A percentile compares a stretch with the other conserved stretches of the same genome.
Evolutionary conservation across 352 stramenopile species (phyloP).

Genomic region (Globisporangium cystogenes): DNA sequence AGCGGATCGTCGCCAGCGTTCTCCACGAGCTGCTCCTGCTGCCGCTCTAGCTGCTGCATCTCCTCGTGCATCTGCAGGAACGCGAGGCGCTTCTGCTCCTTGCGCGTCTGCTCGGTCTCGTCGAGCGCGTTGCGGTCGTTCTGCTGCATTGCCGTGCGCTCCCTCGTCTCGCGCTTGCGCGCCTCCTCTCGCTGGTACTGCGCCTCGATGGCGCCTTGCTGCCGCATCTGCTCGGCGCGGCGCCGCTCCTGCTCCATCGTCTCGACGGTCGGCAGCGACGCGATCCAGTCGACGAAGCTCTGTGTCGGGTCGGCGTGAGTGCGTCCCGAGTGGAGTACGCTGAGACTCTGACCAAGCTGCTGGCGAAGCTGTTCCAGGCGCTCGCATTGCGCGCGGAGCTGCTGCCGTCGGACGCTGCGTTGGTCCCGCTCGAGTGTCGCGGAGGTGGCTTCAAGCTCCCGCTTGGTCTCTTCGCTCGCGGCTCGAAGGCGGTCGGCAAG

Average conservation of each 20-base stretch:
- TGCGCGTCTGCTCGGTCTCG: conserved; percentile 12
- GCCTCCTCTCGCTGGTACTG: conserved; percentile 39
- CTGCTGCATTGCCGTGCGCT: conserved; percentile 27
- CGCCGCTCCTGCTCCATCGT: conserved; percentile 30
- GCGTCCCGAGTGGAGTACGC: conserved; percentile 31
- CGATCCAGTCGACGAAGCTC: conserved; percentile 43
- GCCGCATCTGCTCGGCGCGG: conserved; percentile 27
- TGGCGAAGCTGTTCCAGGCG: conserved; percentile 25
- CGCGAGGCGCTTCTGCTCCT: conserved; percentile 15
- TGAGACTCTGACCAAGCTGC: conserved; percentile 27
- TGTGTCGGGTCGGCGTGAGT: conserved; percentile 34
- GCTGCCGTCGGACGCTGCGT: conserved; percentile 17
- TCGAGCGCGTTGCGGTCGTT: conserved; percentile 35
- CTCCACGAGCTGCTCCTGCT: conserved; percentile 2
- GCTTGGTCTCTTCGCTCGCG: conserved; percentile 6
- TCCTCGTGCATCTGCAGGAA: conserved; percentile 25
- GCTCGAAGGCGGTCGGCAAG: conserved; percentile 8
- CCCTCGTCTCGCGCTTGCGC: conserved; percentile 29
- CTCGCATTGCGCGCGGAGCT: conserved; percentile 16
- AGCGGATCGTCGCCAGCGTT: not conserved
- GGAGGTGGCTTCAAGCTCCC: not conserved
- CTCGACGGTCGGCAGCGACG: conserved; percentile 48
- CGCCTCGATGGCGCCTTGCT: conserved; percentile 34
- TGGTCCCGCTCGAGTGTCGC: conserved; percentile 1
- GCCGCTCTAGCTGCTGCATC: conserved; percentile 19